Evolutionary conservation across 2,329 filamentous ascomycete genomes (phyloP).

Genomic region (Fusarium sacchari): DNA sequence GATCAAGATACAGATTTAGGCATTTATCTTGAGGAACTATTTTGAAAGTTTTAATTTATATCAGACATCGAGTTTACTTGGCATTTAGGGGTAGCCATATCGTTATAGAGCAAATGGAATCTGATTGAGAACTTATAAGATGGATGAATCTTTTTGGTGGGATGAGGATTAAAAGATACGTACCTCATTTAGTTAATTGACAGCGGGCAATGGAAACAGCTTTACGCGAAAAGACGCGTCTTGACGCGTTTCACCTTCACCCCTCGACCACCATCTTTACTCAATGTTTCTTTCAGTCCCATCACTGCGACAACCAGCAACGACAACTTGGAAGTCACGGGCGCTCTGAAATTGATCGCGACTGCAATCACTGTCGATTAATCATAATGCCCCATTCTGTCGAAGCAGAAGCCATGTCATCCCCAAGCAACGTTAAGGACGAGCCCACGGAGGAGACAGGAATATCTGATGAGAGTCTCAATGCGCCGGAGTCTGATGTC

Average conservation of each 20-base stretch:
- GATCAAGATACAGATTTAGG: conserved; percentile 19
- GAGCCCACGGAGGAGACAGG: conserved; percentile 41
- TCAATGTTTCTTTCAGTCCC: conserved; percentile 20
- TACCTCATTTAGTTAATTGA: conserved; percentile 4
- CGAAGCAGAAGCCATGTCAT: conserved; percentile 38
- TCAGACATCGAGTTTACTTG: background rate
- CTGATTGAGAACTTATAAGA: background rate
- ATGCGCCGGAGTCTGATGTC: conserved; percentile 29
- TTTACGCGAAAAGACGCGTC: conserved; percentile 44
- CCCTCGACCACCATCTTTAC: conserved; percentile 17
- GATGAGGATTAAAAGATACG: conserved; percentile 8
- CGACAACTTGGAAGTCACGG: background rate
- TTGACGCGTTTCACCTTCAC: conserved; percentile 29
- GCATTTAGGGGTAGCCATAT: background rate
- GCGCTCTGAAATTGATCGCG: background rate
- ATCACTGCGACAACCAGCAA: conserved; percentile 39
- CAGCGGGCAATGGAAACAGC: conserved; percentile 23
- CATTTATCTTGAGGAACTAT: background rate
- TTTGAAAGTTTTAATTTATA: background rate
- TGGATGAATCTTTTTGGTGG: background rate
- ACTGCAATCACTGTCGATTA: background rate
- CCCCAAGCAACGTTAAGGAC: conserved; percentile 42
- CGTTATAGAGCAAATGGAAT: background rate
- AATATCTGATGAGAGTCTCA: conserved; percentile 24
- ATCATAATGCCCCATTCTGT: conserved; percentile 38